Percentiles rank a stretch among this genome's conserved stretches.
Conservation (phyloP, 768 basidiomycete genomes). For the Scleroderma bovista region DNA sequence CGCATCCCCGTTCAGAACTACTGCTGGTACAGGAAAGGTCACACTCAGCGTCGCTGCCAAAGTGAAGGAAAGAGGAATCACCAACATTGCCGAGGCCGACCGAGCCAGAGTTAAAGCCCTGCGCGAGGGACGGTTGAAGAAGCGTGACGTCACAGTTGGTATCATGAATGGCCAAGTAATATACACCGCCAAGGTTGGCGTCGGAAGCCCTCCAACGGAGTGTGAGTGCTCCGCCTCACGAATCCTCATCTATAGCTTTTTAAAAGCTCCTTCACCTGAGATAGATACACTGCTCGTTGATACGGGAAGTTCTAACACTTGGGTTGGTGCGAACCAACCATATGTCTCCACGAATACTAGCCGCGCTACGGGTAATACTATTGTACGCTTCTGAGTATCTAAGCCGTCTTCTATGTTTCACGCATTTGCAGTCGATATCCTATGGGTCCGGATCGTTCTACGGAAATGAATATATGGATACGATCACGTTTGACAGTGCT, state of each 20-base stretch:
- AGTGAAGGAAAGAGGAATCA: constrained; percentile 7
- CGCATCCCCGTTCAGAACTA: constrained; percentile 7
- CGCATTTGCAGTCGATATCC: constrained; percentile 4
- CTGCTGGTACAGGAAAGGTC: constrained; percentile 1
- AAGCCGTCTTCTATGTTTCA: not conserved
- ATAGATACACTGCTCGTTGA: constrained; percentile 26
- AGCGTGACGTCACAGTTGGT: constrained; percentile 4
- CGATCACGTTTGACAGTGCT: constrained; percentile 7
- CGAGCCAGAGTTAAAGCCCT: constrained; percentile 14
- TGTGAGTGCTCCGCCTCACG: constrained; percentile 14
- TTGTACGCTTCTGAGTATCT: constrained; percentile 6
- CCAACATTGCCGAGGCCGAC: constrained; percentile 13
- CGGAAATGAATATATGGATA: constrained; percentile 16
- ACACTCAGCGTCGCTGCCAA: constrained; percentile 10
- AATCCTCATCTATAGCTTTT: not conserved
- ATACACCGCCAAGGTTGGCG: constrained; percentile 26
- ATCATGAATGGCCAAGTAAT: constrained; percentile 15
- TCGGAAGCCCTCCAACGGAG: constrained; percentile 20
- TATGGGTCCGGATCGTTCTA: constrained; percentile 18
- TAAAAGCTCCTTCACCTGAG: not conserved
- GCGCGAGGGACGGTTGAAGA: not conserved
- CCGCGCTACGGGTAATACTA: constrained; percentile 12
- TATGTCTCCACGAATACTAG: constrained; percentile 17
- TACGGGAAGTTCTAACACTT: constrained; percentile 30
- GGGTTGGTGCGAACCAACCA: constrained; percentile 21